phyloP scores from a whole-genome alignment of 352 stramenopile genomes.

The Pythium aquatile region DNA sequence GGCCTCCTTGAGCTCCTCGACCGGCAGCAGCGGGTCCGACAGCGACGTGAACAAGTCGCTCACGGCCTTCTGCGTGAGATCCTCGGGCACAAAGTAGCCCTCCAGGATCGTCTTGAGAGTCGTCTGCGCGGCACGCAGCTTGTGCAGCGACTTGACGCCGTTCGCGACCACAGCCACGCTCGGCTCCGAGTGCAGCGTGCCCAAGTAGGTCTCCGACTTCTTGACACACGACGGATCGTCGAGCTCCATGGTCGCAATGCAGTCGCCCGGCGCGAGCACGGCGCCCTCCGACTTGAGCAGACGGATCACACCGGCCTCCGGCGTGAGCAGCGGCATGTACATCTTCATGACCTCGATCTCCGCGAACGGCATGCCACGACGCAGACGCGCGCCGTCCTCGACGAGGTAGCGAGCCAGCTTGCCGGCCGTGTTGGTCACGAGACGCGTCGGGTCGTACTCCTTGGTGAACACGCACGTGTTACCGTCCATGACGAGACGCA shows the following conservation, averaged over 20 bases:
- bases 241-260: slow-evolving; percentile 97
- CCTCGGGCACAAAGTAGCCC: slow-evolving; percentile 89
- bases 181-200: slow-evolving; percentile 54
- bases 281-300: slow-evolving; percentile 96
- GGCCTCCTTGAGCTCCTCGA: slow-evolving; percentile 96
- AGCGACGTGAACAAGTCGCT: slow-evolving; percentile 82
- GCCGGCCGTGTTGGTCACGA: slow-evolving; percentile 97
- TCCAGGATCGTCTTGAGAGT: slow-evolving; percentile 93
- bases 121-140: slow-evolving; percentile 70
- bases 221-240: slow-evolving; percentile 98
- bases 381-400: slow-evolving; percentile 90
- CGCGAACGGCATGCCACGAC: slow-evolving; percentile 83
- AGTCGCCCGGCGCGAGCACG: slow-evolving; percentile 94
- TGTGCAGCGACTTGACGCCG: slow-evolving; percentile 59
- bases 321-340: slow-evolving; percentile 99
- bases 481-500: slow-evolving; percentile 94
- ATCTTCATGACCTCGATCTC: slow-evolving; percentile 99
- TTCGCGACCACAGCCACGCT: slow-evolving; percentile 35
- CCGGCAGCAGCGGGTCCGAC: slow-evolving; percentile 69
- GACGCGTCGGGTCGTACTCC: slow-evolving; percentile 98
- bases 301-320: slow-evolving; percentile 94
- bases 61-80: slow-evolving; percentile 85
- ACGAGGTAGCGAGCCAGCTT: slow-evolving; percentile 99
- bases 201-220: slow-evolving; percentile 91
- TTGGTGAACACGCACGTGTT: slow-evolving; percentile 98